Evolutionary conservation across 2,329 filamentous ascomycete genomes (phyloP).

Genomic region (Leptographium lundbergii): DNA sequence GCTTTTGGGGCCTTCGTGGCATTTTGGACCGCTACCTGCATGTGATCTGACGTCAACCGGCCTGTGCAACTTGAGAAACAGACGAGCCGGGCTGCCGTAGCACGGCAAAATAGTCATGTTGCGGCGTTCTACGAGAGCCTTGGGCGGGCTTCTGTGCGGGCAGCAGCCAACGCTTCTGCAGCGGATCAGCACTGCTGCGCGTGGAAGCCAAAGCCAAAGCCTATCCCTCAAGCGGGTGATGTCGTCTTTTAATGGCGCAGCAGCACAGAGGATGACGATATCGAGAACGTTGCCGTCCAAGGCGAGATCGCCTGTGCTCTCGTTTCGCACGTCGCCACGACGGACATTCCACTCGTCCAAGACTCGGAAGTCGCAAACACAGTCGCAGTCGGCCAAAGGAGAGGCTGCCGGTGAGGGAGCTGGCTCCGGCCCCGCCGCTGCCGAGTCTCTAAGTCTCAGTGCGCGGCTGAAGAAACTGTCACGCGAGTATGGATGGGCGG

Average conservation of each 20-base stretch:
- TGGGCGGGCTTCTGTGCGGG: not conserved
- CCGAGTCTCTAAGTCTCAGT: conserved; percentile 41
- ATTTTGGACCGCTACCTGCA: not conserved
- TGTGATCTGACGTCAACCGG: not conserved
- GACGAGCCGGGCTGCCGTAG: not conserved
- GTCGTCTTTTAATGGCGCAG: not conserved
- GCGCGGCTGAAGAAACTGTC: conserved; percentile 71
- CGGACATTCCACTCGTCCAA: conserved; percentile 18
- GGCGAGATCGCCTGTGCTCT: not conserved
- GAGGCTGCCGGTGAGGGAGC: not conserved
- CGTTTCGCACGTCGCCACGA: conserved; percentile 6
- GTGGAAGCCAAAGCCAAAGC: not conserved
- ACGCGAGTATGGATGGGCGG: conserved; percentile 88
- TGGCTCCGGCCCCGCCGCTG: not conserved
- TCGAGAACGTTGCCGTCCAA: not conserved
- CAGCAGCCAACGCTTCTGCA: not conserved
- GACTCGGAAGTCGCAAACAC: conserved; percentile 13
- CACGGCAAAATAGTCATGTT: not conserved
- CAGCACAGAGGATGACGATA: not conserved
- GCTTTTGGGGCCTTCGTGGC: not conserved
- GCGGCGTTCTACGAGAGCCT: not conserved
- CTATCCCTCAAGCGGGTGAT: not conserved
- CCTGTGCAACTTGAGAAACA: not conserved
- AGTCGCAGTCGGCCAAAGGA: conserved; percentile 3
- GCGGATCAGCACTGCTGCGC: not conserved